These are phyloP conservation scores for Pseudonectria buxi DNA, from an alignment of 2,329 filamentous ascomycete species.

Conservation along the genomic window DNA sequence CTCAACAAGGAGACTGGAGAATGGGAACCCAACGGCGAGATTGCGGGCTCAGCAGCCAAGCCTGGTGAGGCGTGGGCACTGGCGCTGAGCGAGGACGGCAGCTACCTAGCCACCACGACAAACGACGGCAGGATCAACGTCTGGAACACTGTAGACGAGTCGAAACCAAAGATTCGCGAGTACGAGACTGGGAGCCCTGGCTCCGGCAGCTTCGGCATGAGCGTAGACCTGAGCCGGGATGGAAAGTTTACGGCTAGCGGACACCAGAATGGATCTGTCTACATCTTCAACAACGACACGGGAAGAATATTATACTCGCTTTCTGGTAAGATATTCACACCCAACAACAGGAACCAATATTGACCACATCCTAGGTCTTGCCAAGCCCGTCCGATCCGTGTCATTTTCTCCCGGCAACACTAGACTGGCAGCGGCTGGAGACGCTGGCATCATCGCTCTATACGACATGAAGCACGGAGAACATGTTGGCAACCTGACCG, in stretches of 20 bases:
- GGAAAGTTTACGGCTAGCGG: conserved; percentile 84
- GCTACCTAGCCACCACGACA: conserved; percentile 78
- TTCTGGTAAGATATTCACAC: conserved; percentile 49
- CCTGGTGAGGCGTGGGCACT: conserved; percentile 80
- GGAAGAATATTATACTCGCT: conserved; percentile 80
- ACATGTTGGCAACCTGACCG: conserved; percentile 77
- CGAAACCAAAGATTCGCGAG: conserved; percentile 61
- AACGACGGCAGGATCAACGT: conserved; percentile 85
- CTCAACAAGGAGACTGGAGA: conserved; percentile 49
- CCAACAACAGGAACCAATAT: neutral
- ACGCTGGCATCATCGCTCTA: conserved; percentile 79
- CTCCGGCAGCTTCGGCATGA: conserved; percentile 84
- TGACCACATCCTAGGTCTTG: conserved; percentile 53
- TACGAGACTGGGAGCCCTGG: conserved; percentile 69
- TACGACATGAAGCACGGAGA: conserved; percentile 92
- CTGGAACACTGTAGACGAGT: conserved; percentile 61
- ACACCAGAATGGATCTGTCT: conserved; percentile 85
- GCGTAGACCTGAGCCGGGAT: conserved; percentile 73
- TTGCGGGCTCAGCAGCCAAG: conserved; percentile 41
- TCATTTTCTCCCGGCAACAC: conserved; percentile 82
- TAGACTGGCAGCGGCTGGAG: conserved; percentile 81
- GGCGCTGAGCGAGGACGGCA: conserved; percentile 75
- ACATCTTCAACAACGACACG: conserved; percentile 91
- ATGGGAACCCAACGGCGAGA: conserved; percentile 38
- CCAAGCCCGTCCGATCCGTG: conserved; percentile 78